phyloP scores from a whole-genome alignment of 805 yeast genomes.

The Metschnikowia orientalis region DNA sequence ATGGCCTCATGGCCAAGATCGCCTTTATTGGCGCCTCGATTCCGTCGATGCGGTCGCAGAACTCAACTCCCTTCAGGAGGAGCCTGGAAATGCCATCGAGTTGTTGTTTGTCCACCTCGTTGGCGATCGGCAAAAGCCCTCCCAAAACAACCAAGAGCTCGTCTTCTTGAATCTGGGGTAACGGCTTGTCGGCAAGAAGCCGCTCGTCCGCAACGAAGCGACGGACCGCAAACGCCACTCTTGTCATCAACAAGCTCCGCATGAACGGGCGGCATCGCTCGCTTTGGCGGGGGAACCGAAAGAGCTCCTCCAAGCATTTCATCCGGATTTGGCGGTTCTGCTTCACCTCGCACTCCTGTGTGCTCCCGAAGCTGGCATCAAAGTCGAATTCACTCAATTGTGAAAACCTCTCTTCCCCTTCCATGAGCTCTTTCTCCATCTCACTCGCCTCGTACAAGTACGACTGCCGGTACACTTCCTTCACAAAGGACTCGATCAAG shows the following conservation, averaged over 20 bases:
- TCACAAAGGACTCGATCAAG: constrained; percentile 41
- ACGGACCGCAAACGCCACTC: constrained; percentile 58
- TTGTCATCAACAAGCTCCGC: constrained; percentile 43
- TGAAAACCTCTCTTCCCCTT: constrained; percentile 19
- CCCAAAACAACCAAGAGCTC: constrained; percentile 51
- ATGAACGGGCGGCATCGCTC: constrained; percentile 11
- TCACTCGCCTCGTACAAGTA: constrained; percentile 57
- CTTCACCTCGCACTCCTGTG: constrained; percentile 43
- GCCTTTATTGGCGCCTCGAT: constrained; percentile 8
- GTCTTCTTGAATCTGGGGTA: constrained; percentile 57
- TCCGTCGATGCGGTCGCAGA: constrained; percentile 9
- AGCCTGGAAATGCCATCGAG: constrained; percentile 10
- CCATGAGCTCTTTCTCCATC: constrained; percentile 34
- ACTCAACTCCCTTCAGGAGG: constrained; percentile 12
- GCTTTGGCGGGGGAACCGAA: constrained; percentile 30
- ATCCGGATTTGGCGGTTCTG: constrained; percentile 48
- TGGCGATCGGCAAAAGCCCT: constrained; percentile 32
- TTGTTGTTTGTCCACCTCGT: constrained; percentile 2
- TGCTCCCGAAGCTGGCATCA: constrained; percentile 58
- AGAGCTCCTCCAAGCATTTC: constrained; percentile 51
- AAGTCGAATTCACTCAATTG: constrained; percentile 31
- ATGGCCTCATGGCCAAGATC: constrained; percentile 4
- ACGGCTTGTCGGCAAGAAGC: constrained; percentile 58
- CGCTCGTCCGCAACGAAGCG: constrained; percentile 61
- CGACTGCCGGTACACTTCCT: constrained; percentile 54